These are phyloP conservation scores for Irpex sp. DNA, from an alignment of 1,284 basidiomycete species.

Conservation along the genomic window DNA sequence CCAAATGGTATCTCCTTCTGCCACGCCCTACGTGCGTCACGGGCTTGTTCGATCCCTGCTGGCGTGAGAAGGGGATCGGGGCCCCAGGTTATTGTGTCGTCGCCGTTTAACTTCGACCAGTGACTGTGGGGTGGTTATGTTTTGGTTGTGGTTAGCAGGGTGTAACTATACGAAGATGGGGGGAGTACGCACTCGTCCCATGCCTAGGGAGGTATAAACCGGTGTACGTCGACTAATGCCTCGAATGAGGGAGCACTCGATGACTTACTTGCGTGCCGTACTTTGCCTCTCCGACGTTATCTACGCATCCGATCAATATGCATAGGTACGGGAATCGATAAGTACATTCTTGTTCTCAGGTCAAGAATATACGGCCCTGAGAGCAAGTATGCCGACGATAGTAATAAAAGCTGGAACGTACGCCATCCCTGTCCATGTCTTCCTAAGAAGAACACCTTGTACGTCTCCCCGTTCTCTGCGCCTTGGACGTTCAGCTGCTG, in stretches of 20 bases:
- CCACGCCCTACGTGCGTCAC: slow-evolving; percentile 55
- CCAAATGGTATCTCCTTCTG: slow-evolving; percentile 44
- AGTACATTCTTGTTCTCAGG: no score
- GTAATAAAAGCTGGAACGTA: slow-evolving; percentile 35
- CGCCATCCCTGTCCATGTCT: slow-evolving; percentile 75
- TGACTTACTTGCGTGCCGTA: slow-evolving; percentile 57
- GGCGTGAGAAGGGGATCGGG: slow-evolving; percentile 78
- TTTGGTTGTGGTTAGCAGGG: background rate
- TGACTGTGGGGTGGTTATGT: slow-evolving; percentile 34
- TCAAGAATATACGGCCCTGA: no score
- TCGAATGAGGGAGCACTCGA: background rate
- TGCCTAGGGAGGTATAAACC: slow-evolving; percentile 21
- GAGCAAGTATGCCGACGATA: no score
- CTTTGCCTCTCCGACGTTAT: slow-evolving; percentile 71
- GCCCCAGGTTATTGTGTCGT: slow-evolving; percentile 76
- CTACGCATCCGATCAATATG: slow-evolving; percentile 31
- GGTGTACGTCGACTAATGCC: background rate
- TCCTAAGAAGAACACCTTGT: slow-evolving; percentile 66
- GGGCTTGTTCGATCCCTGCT: slow-evolving; percentile 64
- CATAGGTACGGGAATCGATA: no score
- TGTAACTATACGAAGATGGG: background rate
- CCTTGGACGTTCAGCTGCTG: slow-evolving; percentile 38
- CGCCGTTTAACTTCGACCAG: slow-evolving; percentile 69
- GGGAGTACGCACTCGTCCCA: slow-evolving; percentile 52
- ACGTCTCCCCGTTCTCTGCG: slow-evolving; percentile 35